Conservation (phyloP, 176 grass and related monocot genomes). For the Themeda triandra region DNA sequence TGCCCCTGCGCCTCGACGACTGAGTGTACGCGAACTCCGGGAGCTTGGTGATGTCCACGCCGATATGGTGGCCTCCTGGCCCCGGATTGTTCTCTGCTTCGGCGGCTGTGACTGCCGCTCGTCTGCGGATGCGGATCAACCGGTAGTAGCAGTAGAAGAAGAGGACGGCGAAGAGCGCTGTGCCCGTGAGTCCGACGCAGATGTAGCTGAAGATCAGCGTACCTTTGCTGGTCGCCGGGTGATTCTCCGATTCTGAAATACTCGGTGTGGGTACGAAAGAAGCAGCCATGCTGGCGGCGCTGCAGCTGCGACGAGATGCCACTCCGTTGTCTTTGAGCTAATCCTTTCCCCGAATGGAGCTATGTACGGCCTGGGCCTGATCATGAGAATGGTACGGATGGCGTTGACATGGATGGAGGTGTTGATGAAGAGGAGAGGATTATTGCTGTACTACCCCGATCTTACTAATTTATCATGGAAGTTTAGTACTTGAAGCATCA, state of each 20-base stretch:
- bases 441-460: background rate
- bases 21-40: slow-evolving; percentile 33
- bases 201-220: slow-evolving; percentile 38
- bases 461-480: background rate
- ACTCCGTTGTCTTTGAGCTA: background rate
- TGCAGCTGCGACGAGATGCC: background rate
- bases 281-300: slow-evolving; percentile 22
- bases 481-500: background rate
- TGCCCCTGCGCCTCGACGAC: slow-evolving; percentile 14
- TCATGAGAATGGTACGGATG: background rate
- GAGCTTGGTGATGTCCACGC: slow-evolving; percentile 35
- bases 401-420: background rate
- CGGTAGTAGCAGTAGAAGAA: slow-evolving; percentile 28
- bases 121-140: background rate
- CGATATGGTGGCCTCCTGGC: background rate
- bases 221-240: background rate
- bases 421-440: background rate
- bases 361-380: background rate
- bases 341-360: background rate
- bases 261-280: background rate
- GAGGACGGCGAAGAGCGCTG: background rate
- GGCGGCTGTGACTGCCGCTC: slow-evolving; percentile 10
- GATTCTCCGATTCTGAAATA: background rate
- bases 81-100: background rate
- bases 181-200: slow-evolving; percentile 30